Evolutionary conservation across 345 rosid species (phyloP).

Genomic region (Hypericum perforatum): DNA sequence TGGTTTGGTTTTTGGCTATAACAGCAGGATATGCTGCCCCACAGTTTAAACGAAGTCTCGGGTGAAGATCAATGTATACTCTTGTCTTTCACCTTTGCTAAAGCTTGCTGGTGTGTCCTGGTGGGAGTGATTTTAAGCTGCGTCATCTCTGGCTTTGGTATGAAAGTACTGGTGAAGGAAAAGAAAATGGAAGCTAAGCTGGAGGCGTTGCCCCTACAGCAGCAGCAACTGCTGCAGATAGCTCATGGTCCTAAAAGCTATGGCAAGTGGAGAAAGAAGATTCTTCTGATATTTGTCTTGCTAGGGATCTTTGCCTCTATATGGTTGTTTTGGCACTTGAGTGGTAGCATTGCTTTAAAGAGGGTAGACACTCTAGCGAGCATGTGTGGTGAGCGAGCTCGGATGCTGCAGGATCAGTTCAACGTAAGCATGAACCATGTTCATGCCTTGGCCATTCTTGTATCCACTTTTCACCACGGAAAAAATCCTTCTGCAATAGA

Average conservation of each 20-base stretch:
- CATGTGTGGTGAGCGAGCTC: constrained; percentile 96
- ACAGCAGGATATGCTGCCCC: constrained; percentile 26
- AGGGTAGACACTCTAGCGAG: constrained; percentile 64
- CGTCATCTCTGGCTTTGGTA: constrained; percentile 19
- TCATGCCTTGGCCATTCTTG: constrained; percentile 90
- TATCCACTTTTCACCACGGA: constrained; percentile 94
- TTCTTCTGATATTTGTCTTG: constrained; percentile 40
- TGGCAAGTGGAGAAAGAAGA: constrained; percentile 66
- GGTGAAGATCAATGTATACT: constrained; percentile 17
- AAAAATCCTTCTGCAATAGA: constrained; percentile 81
- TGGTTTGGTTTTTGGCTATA: constrained; percentile 17
- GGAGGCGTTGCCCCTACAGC: constrained; percentile 22
- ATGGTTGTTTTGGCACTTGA: constrained; percentile 52
- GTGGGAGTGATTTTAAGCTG: constrained; percentile 30
- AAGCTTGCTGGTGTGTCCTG: constrained; percentile 45
- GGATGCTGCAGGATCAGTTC: constrained; percentile 98
- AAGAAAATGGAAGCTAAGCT: constrained; percentile 18
- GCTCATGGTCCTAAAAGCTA: constrained; percentile 35
- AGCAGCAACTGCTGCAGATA: constrained; percentile 28
- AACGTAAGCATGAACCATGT: constrained; percentile 97
- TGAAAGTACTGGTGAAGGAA: constrained; percentile 23
- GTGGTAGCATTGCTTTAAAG: constrained; percentile 19
- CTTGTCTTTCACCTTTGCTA: constrained; percentile 21
- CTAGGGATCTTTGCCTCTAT: constrained; percentile 41
- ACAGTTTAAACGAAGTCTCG: constrained; percentile 10